Evolutionary conservation across 768 basidiomycete genomes (phyloP).

Genomic region (button mushroom (Agaricus bisporus)): DNA sequence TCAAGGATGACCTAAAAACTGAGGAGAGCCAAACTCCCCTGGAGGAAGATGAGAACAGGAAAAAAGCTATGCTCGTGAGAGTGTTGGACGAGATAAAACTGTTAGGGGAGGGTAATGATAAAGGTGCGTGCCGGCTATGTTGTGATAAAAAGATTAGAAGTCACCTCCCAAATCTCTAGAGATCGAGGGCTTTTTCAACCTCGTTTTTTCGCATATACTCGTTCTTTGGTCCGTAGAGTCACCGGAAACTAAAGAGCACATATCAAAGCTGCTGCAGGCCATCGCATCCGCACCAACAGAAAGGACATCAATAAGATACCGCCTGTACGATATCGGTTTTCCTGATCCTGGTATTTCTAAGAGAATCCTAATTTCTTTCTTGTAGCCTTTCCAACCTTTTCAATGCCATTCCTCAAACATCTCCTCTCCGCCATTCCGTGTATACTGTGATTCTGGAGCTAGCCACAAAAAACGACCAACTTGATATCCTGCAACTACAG

Average conservation of each 20-base stretch:
- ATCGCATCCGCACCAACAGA: constrained; percentile 51
- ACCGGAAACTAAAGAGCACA: constrained; percentile 45
- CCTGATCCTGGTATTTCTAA: constrained; percentile 6
- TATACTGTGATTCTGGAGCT: constrained; percentile 57
- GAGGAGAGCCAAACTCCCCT: constrained; percentile 46
- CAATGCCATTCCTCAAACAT: constrained; percentile 66
- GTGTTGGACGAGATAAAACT: constrained; percentile 58
- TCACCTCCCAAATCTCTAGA: constrained; percentile 24
- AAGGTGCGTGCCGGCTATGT: constrained; percentile 40
- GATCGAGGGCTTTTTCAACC: constrained; percentile 85
- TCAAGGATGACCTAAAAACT: constrained; percentile 53
- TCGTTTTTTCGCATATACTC: constrained; percentile 69
- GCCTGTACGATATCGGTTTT: constrained; percentile 46
- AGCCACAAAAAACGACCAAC: constrained; percentile 54
- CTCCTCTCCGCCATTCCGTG: constrained; percentile 56
- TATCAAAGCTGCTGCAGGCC: constrained; percentile 43
- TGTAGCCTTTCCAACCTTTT: constrained; percentile 75
- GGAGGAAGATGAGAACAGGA: constrained; percentile 46
- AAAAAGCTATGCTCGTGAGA: constrained; percentile 50
- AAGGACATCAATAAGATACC: constrained; percentile 60
- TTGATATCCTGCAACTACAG: constrained; percentile 55
- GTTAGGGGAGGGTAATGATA: constrained; percentile 72
- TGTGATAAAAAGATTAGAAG: constrained; percentile 4
- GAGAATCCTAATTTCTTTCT: background rate
- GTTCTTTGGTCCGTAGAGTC: constrained; percentile 50